These are phyloP conservation scores for Przewalskia tangutica DNA, from an alignment of 257 asterid genomes.

Conservation along the genomic window DNA sequence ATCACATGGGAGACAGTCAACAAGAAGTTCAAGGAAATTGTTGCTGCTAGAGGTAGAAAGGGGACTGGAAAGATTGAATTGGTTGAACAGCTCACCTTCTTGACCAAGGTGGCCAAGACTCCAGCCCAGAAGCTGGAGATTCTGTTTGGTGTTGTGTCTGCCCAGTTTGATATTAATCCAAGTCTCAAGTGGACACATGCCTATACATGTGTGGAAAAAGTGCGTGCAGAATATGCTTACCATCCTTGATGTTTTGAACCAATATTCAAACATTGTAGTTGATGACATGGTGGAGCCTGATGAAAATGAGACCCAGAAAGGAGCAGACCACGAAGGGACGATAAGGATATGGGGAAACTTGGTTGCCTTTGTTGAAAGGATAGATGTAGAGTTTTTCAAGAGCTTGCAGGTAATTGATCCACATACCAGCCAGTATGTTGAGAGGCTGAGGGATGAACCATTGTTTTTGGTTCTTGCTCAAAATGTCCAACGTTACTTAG, in stretches of 20 bases:
- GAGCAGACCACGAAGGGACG: conserved; percentile 54
- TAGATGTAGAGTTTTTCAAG: conserved; percentile 84
- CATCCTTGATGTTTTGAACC: conserved; percentile 69
- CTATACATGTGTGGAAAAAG: conserved; percentile 87
- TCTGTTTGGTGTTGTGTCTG: conserved; percentile 79
- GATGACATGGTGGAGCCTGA: conserved; percentile 88
- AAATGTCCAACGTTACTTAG: conserved; percentile 76
- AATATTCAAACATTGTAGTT: conserved; percentile 75
- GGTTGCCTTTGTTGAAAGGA: conserved; percentile 79
- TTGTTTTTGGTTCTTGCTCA: conserved; percentile 73
- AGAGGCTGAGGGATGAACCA: conserved; percentile 91
- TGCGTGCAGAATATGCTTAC: conserved; percentile 65
- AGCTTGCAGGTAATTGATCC: conserved; percentile 96
- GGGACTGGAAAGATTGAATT: conserved; percentile 89
- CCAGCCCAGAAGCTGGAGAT: conserved; percentile 98
- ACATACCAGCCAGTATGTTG: conserved; percentile 85
- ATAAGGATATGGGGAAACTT: conserved; percentile 91
- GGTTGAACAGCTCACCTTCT: conserved; percentile 91
- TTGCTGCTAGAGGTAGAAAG: conserved; percentile 83
- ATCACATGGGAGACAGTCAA: conserved; percentile 90
- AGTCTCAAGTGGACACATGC: conserved; percentile 92
- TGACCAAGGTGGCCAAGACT: conserved; percentile 85
- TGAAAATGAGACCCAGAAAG: conserved; percentile 90
- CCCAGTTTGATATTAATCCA: conserved; percentile 83
- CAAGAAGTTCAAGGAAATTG: conserved; percentile 85